Percentiles rank a stretch among this genome's conserved stretches.
phyloP scores from a whole-genome alignment of 1,284 basidiomycete genomes.

The Moesziomyces globuligerus region DNA sequence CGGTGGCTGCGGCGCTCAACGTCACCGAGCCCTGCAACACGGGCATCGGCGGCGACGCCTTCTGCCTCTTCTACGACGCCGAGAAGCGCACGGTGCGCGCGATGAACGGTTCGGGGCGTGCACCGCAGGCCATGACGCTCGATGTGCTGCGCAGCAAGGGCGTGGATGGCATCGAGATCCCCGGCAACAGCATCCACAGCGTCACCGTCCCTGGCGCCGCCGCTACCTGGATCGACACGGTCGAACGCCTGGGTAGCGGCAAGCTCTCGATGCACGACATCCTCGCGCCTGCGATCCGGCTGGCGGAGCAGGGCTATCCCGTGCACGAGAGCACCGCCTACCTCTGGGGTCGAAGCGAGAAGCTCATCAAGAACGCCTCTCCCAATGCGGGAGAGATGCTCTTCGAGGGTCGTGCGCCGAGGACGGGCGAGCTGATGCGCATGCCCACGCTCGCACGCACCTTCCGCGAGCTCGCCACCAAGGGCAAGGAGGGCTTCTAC shows the following conservation, averaged over 20 bases:
- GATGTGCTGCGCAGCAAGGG: slow-evolving; percentile 79
- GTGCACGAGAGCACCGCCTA: slow-evolving; percentile 54
- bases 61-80: slow-evolving; percentile 90
- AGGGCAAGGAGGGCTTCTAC: slow-evolving; percentile 92
- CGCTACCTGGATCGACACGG: slow-evolving; percentile 90
- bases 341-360: slow-evolving; percentile 79
- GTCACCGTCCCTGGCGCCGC: slow-evolving; percentile 95
- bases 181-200: slow-evolving; percentile 73
- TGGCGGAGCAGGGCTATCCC: slow-evolving; percentile 65
- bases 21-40: slow-evolving; percentile 68
- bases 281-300: slow-evolving; percentile 75
- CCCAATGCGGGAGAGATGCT: slow-evolving; percentile 86
- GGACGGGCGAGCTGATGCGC: slow-evolving; percentile 67
- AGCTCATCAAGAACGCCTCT: slow-evolving; percentile 81
- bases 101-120: slow-evolving; percentile 84
- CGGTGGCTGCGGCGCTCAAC: slow-evolving; percentile 86
- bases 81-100: slow-evolving; percentile 81
- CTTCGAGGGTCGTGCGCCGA: slow-evolving; percentile 76
- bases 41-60: slow-evolving; percentile 79
- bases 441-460: slow-evolving; percentile 81
- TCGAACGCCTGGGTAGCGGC: slow-evolving; percentile 84
- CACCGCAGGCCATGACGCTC: slow-evolving; percentile 77
- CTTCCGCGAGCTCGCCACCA: slow-evolving; percentile 79
- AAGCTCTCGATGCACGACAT: slow-evolving; percentile 81
- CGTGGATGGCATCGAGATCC: slow-evolving; percentile 72